phyloP scores from a whole-genome alignment of 2,329 filamentous ascomycete species.

The Ascochyta fabae region DNA sequence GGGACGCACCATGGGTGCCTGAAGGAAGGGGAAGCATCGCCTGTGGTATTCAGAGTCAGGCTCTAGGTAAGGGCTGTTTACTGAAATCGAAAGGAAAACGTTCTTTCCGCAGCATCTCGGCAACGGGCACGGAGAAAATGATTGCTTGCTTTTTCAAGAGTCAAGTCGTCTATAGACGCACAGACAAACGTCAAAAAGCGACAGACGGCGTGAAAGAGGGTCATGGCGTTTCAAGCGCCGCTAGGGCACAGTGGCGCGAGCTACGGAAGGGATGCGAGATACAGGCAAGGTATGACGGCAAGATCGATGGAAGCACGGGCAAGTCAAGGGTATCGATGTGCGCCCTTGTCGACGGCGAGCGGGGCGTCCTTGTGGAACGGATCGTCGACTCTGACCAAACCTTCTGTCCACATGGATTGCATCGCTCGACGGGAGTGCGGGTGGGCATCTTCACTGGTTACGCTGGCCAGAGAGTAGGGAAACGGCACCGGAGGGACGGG shows the following conservation, averaged over 20 bases:
- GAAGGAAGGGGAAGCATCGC: background rate
- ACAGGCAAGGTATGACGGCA: slow-evolving; percentile 41
- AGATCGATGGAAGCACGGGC: slow-evolving; percentile 47
- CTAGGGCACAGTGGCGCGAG: slow-evolving; percentile 40
- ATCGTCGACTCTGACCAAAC: slow-evolving; percentile 33
- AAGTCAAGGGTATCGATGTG: slow-evolving; percentile 28
- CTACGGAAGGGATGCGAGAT: slow-evolving; percentile 47
- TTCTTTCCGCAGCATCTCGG: background rate
- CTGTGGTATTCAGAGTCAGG: background rate
- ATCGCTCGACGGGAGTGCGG: slow-evolving; percentile 15
- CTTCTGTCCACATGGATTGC: slow-evolving; percentile 25
- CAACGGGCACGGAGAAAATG: slow-evolving; percentile 6
- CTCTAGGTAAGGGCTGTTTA: background rate
- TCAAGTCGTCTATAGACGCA: slow-evolving; percentile 12
- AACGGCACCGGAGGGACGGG: slow-evolving; percentile 31
- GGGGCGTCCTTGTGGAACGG: slow-evolving; percentile 46
- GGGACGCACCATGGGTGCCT: background rate
- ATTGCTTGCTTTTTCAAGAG: slow-evolving; percentile 4
- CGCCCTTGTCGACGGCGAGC: slow-evolving; percentile 40
- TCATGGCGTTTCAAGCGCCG: slow-evolving; percentile 43
- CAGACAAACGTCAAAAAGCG: slow-evolving; percentile 17
- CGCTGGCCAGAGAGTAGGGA: slow-evolving; percentile 28
- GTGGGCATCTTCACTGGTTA: slow-evolving; percentile 24
- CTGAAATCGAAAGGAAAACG: background rate
- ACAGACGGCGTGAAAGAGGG: slow-evolving; percentile 29